Conservation (phyloP, 176 grass and related monocot species). For the Musa beccarii region DNA sequence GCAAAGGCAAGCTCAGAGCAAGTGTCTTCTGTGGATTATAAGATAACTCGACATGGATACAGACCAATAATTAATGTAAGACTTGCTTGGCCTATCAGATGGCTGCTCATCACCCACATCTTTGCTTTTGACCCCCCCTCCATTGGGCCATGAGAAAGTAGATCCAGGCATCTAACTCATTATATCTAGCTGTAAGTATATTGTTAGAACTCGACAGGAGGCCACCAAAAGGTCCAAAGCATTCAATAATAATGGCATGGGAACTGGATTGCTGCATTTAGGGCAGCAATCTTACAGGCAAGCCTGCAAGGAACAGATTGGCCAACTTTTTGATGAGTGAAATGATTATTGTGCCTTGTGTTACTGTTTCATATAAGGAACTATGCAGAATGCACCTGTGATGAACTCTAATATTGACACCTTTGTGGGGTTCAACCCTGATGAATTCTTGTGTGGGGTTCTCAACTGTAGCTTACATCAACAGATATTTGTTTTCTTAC, state of each 20-base stretch:
- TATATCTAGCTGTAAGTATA: background rate
- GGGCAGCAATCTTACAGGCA: background rate
- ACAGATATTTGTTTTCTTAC: too few species aligned
- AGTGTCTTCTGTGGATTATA: background rate
- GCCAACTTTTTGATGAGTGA: too few species aligned
- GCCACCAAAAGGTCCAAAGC: background rate
- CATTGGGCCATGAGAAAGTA: background rate
- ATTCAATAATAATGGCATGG: background rate
- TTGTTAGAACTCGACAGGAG: conserved; percentile 2
- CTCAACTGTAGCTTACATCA: too few species aligned
- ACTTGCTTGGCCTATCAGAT: background rate
- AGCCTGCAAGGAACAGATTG: too few species aligned
- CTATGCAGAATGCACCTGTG: too few species aligned
- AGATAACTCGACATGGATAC: background rate
- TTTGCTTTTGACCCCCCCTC: too few species aligned
- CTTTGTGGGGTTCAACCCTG: too few species aligned
- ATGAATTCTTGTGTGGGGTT: too few species aligned
- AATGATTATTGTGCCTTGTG: too few species aligned
- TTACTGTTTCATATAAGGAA: too few species aligned
- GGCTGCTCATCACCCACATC: background rate
- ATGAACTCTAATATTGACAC: too few species aligned
- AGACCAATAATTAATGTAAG: background rate
- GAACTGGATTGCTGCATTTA: background rate
- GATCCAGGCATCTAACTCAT: conserved; percentile 5
- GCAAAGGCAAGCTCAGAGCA: background rate